phyloP scores from a whole-genome alignment of 2,329 filamentous ascomycete genomes.

The Fusarium sp. region DNA sequence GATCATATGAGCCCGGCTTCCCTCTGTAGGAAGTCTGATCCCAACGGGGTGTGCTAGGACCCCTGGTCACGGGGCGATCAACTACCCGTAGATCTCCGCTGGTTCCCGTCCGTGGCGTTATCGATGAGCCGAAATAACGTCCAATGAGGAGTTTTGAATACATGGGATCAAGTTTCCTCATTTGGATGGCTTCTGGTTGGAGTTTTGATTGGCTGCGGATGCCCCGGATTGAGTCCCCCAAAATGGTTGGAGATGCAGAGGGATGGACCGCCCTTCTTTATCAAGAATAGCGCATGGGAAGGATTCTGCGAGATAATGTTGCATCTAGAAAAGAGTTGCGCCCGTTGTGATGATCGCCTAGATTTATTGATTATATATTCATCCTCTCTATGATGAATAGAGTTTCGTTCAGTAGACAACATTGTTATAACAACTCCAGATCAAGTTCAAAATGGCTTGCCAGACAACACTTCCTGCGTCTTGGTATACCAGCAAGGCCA shows the following conservation, averaged over 20 bases:
- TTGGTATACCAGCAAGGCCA: constrained; percentile 31
- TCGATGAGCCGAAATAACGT: not conserved
- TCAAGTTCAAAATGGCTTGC: constrained; percentile 1
- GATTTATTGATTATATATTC: not conserved
- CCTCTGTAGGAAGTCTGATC: not conserved
- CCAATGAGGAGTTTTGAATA: not conserved
- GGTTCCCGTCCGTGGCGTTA: not conserved
- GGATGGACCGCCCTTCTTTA: not conserved
- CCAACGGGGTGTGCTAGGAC: not conserved
- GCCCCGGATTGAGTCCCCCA: not conserved
- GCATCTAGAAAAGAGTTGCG: not conserved
- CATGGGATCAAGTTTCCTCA: not conserved
- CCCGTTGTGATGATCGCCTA: not conserved
- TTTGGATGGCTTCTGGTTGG: not conserved
- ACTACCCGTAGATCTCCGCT: not conserved
- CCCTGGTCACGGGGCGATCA: not conserved
- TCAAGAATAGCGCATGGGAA: not conserved
- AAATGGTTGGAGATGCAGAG: not conserved
- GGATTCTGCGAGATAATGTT: not conserved
- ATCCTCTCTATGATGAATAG: not conserved
- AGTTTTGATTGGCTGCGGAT: not conserved
- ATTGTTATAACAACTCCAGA: not conserved
- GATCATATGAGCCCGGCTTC: not conserved
- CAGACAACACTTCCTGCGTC: constrained; percentile 32
- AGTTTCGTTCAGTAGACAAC: not conserved